Evolutionary conservation across 805 yeast species (phyloP).

Genomic region (Torulaspora quercuum): DNA sequence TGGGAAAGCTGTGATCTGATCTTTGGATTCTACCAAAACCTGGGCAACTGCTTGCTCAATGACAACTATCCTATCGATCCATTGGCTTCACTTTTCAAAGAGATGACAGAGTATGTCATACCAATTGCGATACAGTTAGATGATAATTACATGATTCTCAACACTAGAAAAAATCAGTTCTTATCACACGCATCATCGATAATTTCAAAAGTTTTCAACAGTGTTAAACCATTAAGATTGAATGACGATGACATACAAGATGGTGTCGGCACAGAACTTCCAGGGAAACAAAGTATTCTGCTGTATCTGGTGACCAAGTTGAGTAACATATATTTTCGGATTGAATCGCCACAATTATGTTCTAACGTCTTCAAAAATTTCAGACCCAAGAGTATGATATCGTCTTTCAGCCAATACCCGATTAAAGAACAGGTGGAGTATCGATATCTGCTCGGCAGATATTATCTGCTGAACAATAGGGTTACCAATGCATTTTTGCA

Average conservation of each 20-base stretch:
- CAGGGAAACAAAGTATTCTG: conserved; percentile 47
- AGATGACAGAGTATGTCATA: conserved; percentile 39
- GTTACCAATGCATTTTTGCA: conserved; percentile 51
- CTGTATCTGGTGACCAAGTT: conserved; percentile 51
- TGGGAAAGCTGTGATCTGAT: conserved; percentile 49
- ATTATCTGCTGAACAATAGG: conserved; percentile 51
- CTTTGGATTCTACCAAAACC: conserved; percentile 42
- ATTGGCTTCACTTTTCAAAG: conserved; percentile 23
- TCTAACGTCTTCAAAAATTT: conserved; percentile 38
- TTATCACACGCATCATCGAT: conserved; percentile 50
- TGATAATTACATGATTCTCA: conserved; percentile 16
- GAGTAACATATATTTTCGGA: conserved; percentile 54
- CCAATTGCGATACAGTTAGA: conserved; percentile 29
- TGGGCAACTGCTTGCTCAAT: conserved; percentile 45
- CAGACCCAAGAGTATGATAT: conserved; percentile 56
- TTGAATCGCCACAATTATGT: conserved; percentile 37
- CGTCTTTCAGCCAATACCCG: conserved; percentile 44
- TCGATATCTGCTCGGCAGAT: conserved; percentile 54
- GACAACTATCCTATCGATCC: conserved; percentile 38
- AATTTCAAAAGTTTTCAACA: conserved; percentile 56
- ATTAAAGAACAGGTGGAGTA: conserved; percentile 51
- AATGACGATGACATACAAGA: conserved; percentile 4
- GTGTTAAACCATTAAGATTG: conserved; percentile 45
- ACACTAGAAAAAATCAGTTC: conserved; percentile 36
- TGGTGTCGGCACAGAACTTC: conserved; percentile 28